Evolutionary conservation across 2,329 filamentous ascomycete species (phyloP).

Genomic region (Atkinsonella texensis): DNA sequence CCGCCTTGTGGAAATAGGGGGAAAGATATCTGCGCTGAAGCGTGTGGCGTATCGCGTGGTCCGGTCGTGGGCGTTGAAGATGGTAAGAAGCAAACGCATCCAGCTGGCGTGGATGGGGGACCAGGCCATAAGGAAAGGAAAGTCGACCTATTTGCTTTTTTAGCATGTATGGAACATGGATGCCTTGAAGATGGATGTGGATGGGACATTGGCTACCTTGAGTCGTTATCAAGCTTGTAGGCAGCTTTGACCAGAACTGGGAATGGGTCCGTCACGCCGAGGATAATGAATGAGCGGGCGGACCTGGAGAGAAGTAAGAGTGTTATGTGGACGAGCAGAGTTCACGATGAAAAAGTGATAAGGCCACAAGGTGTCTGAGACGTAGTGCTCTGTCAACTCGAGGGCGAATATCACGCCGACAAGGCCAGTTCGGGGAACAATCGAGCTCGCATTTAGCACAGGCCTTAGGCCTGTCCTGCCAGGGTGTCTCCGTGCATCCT

Average conservation of each 20-base stretch:
- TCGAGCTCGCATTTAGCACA: no score
- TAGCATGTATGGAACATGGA: not conserved
- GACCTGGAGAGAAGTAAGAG: slow-evolving; percentile 14
- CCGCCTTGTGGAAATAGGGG: slow-evolving; percentile 54
- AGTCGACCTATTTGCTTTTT: slow-evolving; percentile 32
- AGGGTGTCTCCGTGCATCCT: slow-evolving; percentile 35
- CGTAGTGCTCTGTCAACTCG: slow-evolving; percentile 17
- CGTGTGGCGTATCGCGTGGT: slow-evolving; percentile 59
- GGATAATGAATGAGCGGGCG: slow-evolving; percentile 52
- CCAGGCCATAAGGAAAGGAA: slow-evolving; percentile 61
- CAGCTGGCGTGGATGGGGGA: slow-evolving; percentile 52
- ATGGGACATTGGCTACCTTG: slow-evolving; percentile 23
- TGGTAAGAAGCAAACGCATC: slow-evolving; percentile 52
- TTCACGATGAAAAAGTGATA: not conserved
- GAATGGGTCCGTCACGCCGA: slow-evolving; percentile 55
- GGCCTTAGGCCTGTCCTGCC: no score
- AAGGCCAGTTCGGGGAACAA: slow-evolving; percentile 53
- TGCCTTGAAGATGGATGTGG: not conserved
- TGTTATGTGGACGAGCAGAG: not conserved
- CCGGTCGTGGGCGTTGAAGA: slow-evolving; percentile 58
- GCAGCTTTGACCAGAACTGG: slow-evolving; percentile 56
- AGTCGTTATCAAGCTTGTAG: slow-evolving; percentile 40
- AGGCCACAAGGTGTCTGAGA: not conserved
- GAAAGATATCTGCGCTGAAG: slow-evolving; percentile 56
- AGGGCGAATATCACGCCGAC: slow-evolving; percentile 53